Evolutionary conservation across 441 rosid species (phyloP).

Genomic region (Corymbia calophylla): DNA sequence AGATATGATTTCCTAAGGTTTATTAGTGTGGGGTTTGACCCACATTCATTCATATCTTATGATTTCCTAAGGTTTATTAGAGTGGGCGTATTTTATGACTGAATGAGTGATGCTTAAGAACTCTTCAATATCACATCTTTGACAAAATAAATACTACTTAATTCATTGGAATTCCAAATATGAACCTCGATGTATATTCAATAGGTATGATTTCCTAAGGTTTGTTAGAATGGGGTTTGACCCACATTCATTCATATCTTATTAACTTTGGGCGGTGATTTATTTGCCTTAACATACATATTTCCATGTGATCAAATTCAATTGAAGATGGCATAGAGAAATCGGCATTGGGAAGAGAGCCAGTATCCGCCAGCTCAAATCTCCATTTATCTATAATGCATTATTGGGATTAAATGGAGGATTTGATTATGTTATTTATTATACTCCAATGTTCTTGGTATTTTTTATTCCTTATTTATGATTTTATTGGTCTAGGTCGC

Average conservation of each 20-base stretch:
- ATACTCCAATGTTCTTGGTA: background rate
- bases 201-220: background rate
- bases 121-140: background rate
- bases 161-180: background rate
- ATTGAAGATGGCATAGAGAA: background rate
- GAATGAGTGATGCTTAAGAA: background rate
- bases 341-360: background rate
- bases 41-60: background rate
- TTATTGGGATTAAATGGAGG: background rate
- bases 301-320: background rate
- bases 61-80: no score
- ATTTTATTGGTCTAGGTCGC: background rate
- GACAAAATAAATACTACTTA: background rate
- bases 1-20: background rate
- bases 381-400: background rate
- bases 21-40: background rate
- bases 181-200: background rate
- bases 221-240: background rate
- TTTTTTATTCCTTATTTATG: background rate
- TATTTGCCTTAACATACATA: background rate
- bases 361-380: background rate
- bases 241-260: background rate
- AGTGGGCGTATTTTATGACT: background rate
- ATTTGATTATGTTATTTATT: background rate
- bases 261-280: background rate